These are phyloP conservation scores for Backusella australiensis DNA, from an alignment of 192 early-diverging fungal genomes.

Conservation along the genomic window DNA sequence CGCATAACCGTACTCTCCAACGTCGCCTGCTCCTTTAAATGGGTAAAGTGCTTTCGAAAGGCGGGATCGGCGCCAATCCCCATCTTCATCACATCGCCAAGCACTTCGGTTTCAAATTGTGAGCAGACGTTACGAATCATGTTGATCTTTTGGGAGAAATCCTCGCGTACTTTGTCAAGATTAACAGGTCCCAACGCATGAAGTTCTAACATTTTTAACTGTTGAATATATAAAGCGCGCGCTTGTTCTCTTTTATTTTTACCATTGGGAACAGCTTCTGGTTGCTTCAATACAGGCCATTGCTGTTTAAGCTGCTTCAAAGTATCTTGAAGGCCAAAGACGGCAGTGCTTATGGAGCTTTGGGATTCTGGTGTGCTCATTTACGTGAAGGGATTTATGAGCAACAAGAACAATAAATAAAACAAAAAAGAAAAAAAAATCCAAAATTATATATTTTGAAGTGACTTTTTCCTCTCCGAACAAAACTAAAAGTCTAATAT, in stretches of 20 bases:
- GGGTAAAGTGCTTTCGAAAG: conserved; percentile 36
- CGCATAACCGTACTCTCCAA: conserved; percentile 30
- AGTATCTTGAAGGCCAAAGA: conserved; percentile 20
- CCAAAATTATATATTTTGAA: not conserved
- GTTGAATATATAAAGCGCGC: not conserved
- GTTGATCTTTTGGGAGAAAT: conserved; percentile 28
- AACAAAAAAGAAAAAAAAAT: not conserved
- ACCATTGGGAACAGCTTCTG: conserved; percentile 5
- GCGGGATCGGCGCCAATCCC: conserved; percentile 31
- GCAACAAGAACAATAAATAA: not conserved
- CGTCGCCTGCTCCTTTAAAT: conserved; percentile 37
- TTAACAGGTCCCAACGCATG: conserved; percentile 34
- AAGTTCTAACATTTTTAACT: conserved; percentile 10
- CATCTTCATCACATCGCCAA: conserved; percentile 35
- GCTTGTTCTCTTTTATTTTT: not conserved
- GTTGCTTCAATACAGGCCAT: not conserved
- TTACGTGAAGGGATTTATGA: not conserved
- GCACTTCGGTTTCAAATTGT: conserved; percentile 38
- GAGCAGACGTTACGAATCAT: conserved; percentile 32
- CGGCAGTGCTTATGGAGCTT: conserved; percentile 22
- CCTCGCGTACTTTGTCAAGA: conserved; percentile 33
- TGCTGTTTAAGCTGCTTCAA: conserved; percentile 13
- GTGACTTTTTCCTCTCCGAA: not conserved
- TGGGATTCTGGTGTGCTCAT: conserved; percentile 14
- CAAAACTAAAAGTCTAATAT: no score